Evolutionary conservation across 495 filamentous ascomycete genomes (phyloP).

Genomic region (Amphirosellinia nigrospora): DNA sequence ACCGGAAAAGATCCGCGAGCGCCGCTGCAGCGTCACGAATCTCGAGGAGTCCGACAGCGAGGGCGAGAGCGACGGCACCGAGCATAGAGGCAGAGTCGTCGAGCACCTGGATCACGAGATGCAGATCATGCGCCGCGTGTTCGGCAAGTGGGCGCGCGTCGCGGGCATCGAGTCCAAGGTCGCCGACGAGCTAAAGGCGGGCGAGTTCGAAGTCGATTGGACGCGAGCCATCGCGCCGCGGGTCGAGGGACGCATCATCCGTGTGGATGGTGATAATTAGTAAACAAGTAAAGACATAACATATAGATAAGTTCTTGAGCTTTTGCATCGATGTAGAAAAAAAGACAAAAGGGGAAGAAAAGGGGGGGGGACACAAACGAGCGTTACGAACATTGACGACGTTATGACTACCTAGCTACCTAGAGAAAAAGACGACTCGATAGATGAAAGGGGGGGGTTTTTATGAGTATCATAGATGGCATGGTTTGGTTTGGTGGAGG

Average conservation of each 20-base stretch:
- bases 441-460: neutral
- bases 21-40: slow-evolving; percentile 37
- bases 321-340: neutral
- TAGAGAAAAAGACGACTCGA: neutral
- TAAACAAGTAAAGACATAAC: neutral
- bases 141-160: slow-evolving; percentile 75
- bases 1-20: slow-evolving; percentile 51
- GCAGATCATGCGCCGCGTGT: slow-evolving; percentile 63
- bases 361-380: neutral
- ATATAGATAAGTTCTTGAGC: neutral
- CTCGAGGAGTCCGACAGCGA: slow-evolving; percentile 47
- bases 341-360: neutral
- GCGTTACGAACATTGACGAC: neutral
- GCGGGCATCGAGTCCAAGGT: slow-evolving; percentile 62
- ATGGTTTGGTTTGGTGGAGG: neutral
- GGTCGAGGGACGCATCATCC: slow-evolving; percentile 74
- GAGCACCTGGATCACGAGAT: slow-evolving; percentile 45
- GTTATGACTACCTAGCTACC: neutral
- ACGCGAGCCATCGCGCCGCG: slow-evolving; percentile 77
- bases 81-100: slow-evolving; percentile 34
- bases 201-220: slow-evolving; percentile 73
- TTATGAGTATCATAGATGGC: neutral
- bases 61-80: slow-evolving; percentile 33
- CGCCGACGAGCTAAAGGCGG: slow-evolving; percentile 54
- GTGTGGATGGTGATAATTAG: slow-evolving; percentile 18